Evolutionary conservation across 202 grass and related monocot genomes (phyloP).

Genomic region (Alloteropsis angusta): DNA sequence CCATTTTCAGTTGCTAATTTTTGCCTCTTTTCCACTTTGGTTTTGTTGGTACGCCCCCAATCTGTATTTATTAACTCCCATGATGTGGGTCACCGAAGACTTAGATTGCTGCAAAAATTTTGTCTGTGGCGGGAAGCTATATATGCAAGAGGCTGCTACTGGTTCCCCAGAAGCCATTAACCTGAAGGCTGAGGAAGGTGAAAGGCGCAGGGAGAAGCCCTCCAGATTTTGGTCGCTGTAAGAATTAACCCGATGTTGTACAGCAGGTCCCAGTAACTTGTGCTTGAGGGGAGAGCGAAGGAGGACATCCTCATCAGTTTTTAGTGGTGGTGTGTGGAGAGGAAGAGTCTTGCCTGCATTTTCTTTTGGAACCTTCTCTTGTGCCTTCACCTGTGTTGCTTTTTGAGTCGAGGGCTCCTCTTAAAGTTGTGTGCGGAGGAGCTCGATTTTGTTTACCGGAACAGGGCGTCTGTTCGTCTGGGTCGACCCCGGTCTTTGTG

Average conservation of each 20-base stretch:
- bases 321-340: conserved; percentile 30
- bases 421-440: conserved; percentile 35
- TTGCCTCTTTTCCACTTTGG: conserved; percentile 6
- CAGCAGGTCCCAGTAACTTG: conserved; percentile 60
- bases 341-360: conserved; percentile 36
- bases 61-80: conserved; percentile 39
- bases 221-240: conserved; percentile 66
- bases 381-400: conserved; percentile 23
- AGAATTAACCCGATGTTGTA: conserved; percentile 68
- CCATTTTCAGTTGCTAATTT: conserved; percentile 2
- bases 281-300: conserved; percentile 22
- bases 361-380: conserved; percentile 44
- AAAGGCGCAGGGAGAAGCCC: conserved; percentile 56
- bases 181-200: conserved; percentile 44
- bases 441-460: conserved; percentile 51
- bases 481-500: conserved; percentile 18
- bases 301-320: conserved; percentile 21
- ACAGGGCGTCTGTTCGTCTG: conserved; percentile 15
- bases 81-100: conserved; percentile 19
- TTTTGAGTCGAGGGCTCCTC: conserved; percentile 41
- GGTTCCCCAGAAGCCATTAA: conserved; percentile 41
- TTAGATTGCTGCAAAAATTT: conserved; percentile 27
- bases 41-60: conserved; percentile 24
- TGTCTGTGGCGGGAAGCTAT: conserved; percentile 37
- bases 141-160: conserved; percentile 19